Evolutionary conservation across 768 basidiomycete genomes (phyloP).

Genomic region (Filobasidium wieringae): DNA sequence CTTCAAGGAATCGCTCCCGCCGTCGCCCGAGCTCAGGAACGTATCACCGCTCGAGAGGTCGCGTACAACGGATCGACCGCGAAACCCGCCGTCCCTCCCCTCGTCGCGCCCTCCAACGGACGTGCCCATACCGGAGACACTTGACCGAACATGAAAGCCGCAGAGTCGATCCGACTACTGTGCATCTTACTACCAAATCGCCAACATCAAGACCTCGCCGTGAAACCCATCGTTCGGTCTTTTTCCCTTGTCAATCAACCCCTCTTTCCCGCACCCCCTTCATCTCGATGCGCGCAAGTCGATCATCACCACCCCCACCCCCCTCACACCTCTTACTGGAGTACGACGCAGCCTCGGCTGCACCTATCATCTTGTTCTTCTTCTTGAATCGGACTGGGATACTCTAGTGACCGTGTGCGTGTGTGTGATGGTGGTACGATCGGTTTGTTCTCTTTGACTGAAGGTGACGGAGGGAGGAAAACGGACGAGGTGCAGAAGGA

Average conservation of each 20-base stretch:
- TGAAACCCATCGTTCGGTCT: background rate
- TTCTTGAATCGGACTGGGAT: background rate
- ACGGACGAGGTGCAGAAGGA: slow-evolving; percentile 6
- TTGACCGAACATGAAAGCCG: background rate
- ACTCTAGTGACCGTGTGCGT: no score
- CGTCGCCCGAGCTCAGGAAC: slow-evolving; percentile 31
- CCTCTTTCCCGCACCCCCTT: background rate
- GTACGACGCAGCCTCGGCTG: slow-evolving; percentile 31
- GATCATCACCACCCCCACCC: background rate
- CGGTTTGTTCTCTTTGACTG: no score
- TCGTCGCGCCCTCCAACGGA: background rate
- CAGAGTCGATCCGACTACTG: slow-evolving; percentile 2
- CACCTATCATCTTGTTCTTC: slow-evolving; percentile 5
- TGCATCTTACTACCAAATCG: slow-evolving; percentile 11
- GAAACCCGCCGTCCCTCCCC: background rate
- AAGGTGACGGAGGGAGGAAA: no score
- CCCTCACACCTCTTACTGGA: slow-evolving; percentile 29
- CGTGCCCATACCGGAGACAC: background rate
- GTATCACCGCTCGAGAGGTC: slow-evolving; percentile 21
- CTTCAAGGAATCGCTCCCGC: slow-evolving; percentile 31
- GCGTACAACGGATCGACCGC: slow-evolving; percentile 30
- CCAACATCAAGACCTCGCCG: background rate
- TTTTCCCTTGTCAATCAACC: background rate
- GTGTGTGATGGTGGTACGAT: no score
- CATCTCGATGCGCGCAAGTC: background rate